Percentiles rank a stretch among this genome's conserved stretches.
These are phyloP conservation scores for Herpotrichia juniperi DNA, from an alignment of 2,329 filamentous ascomycete species.

Conservation along the genomic window DNA sequence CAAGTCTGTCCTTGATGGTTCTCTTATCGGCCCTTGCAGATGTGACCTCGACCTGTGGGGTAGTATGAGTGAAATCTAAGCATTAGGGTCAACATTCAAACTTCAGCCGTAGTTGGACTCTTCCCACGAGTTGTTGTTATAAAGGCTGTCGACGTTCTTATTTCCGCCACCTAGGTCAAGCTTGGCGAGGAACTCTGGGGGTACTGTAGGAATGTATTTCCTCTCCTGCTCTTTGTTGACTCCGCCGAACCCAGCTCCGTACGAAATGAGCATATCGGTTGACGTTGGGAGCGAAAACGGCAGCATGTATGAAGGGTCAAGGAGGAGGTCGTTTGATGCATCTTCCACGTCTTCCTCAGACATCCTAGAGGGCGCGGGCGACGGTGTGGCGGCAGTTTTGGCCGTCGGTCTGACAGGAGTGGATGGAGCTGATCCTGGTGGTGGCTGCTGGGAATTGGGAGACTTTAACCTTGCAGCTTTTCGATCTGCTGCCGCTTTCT, in stretches of 20 bases:
- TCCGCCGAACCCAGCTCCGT: conserved; percentile 92
- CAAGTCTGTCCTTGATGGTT: background rate
- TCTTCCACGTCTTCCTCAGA: conserved; percentile 67
- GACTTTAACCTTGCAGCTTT: conserved; percentile 42
- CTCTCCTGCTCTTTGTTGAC: conserved; percentile 88
- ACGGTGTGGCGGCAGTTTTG: conserved; percentile 30
- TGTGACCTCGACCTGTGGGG: background rate
- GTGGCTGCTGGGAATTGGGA: conserved; percentile 45
- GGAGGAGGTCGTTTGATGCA: conserved; percentile 74
- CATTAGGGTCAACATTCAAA: background rate
- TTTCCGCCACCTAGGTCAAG: conserved; percentile 66
- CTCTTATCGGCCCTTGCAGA: background rate
- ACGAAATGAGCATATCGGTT: conserved; percentile 96
- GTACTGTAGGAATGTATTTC: conserved; percentile 95
- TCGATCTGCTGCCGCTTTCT: conserved; percentile 70
- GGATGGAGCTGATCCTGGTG: conserved; percentile 32
- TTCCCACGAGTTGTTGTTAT: conserved; percentile 39
- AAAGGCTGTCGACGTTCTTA: conserved; percentile 36
- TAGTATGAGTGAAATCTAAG: background rate
- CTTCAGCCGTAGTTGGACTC: conserved; percentile 42
- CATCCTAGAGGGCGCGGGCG: conserved; percentile 36
- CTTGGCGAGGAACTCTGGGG: conserved; percentile 89
- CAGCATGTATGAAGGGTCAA: conserved; percentile 90
- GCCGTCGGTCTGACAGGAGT: conserved; percentile 37
- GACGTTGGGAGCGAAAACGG: conserved; percentile 95